Evolutionary conservation across 139 green algal genomes (phyloP), one percentile per base, ranked within the genome.

Genomic region (Volvox africanus): DNA sequence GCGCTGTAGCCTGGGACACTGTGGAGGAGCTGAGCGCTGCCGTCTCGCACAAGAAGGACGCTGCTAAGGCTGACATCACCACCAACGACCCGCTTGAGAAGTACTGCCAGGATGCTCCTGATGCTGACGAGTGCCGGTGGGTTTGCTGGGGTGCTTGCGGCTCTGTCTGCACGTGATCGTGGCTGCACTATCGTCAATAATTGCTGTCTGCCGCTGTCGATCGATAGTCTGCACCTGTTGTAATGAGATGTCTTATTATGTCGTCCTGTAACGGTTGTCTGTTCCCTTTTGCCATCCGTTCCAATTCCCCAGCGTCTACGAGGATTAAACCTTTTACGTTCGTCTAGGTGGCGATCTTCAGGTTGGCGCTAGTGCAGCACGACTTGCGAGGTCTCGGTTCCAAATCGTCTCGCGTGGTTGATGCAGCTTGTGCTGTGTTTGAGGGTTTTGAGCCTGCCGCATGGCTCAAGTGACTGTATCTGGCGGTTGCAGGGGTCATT

Each of bases 91-190:
- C 91, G 32, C 88, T 93, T 12, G 91, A 93, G 87, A 33, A 83
- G 82, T 93, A 82, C 88, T 93, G 91, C 88, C 73, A 93, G 91
- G 77, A 76, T 69, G 73, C 88, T 86, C 87, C 88, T 0, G 82
- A 91, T n/a, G 91, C 91, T 18, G 91, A 93, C 50, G 91, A 93
- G 91, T 93, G 91, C 91, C 86, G 91, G 87, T 85, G 76, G 32
- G 86, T 82, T 44, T 13, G 1, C 12, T 50, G 65, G 24, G 65
- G 16, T 30, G 33, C 30, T 61, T 55, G 32, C 76, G 17, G n/a
- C 2, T n/a, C 18, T n/a, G 17, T 9, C 44, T 35, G 73, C 21
- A 13, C 26, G 44, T 35, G 17, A 36, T 32, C 20, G 28, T 37
- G 5, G n/a, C 5, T 44, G 73, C 32, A 18, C 21, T 35, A 80